Evolutionary conservation across 2,329 filamentous ascomycete species (phyloP), one percentile per base, ranked within the genome.

Genomic region (Tolypocladium endophyticum): DNA sequence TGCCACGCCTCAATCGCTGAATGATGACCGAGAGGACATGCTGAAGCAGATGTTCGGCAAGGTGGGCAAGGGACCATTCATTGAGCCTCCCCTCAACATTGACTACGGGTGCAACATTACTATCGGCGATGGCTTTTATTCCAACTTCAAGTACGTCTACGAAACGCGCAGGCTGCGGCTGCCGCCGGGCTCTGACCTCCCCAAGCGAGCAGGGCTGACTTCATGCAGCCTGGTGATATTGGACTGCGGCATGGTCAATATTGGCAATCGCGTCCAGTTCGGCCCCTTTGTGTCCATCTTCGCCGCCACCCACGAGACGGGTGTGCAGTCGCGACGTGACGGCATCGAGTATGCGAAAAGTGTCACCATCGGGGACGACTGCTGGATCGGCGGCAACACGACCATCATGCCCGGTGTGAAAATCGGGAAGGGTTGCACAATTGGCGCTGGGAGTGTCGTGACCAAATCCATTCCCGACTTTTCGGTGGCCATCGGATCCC

Each of bases 221-320:
- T n/a, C 6, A 3, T 2, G 8, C 41, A 79, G 77, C 61, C 68
- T 81, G 59, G 83, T 84, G 2, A 86, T 92, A 61, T 75, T 92
- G 18, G 89, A 93, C 69, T 90, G 86, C n/a, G 88, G 84, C 64
- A 75, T 84, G 2, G 86, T 92, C 47, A 76, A 71, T 4, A 87
- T 92, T 55, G 89, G 89, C 0, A 80, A 87, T 33, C 81, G 89
- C 35, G 89, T 88, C 1, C 74, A 89, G 64, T 79, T 92, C 59
- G 90, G 87, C 0, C 87, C 89, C 0, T 87, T 85, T 65, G 87
- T 92, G 0, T 83, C 78, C 56, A 81, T 94, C 59, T 90, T 84
- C 68, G 83, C 84, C 2, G 89, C 83, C 1, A 87, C 84, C 0
- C 90, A 94, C 70, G 88, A 89, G 56, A 76, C 88, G 0, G 87